Base-by-base conservation (phyloP, 192 early-diverging fungal genomes). In the Backusella tuberculispora region DNA sequence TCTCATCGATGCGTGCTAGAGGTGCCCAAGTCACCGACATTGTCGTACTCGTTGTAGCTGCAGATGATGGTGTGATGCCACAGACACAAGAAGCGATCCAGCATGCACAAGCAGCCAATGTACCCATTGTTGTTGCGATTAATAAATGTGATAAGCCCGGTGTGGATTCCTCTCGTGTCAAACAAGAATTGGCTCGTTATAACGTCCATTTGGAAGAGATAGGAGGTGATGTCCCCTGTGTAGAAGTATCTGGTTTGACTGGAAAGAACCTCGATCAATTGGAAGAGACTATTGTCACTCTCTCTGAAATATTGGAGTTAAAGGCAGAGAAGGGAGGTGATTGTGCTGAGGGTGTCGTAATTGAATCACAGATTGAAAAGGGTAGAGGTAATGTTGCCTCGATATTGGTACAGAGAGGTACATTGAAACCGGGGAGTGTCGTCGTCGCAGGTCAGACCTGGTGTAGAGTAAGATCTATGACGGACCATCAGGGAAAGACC, bases 51-150 rank as follows among this genome's bases (percentile, higher is more conserved):
- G 96, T 99, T 0, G 97, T 99, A 0, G 96, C 96, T 5, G 97
- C 96, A 9, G 97, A 98, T 77, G 97, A 98, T 81, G 97, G 97
- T 5, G 92, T 99, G 34, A 99, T 98, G 97, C 97, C 97, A 1
- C 97, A 99, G 80, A 99, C 97, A 2, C 84, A 93, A 8, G 97
- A 99, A 81, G 96, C 97, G 8, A 95, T 99, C 68, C 88, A 95
- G 76, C 96, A 97, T 81, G 94, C 96, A 6, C 86, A 92, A 42
- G 89, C 88, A 9, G 94, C 95, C 10, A 85, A 88, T 65, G 93
- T 96, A 19, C 95, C 96, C 21, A 90, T 99, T 45, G 91, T 99
- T 73, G 96, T 99, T 0, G 97, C 97, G 0, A 92, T 99, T 70
- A 99, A 97, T 89, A 99, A 99, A 81, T 97, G 96, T 79, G 97